Evolutionary conservation across 257 asterid species (phyloP), one percentile per base, ranked within the genome.

Genomic region (Anisodus acutangulus): DNA sequence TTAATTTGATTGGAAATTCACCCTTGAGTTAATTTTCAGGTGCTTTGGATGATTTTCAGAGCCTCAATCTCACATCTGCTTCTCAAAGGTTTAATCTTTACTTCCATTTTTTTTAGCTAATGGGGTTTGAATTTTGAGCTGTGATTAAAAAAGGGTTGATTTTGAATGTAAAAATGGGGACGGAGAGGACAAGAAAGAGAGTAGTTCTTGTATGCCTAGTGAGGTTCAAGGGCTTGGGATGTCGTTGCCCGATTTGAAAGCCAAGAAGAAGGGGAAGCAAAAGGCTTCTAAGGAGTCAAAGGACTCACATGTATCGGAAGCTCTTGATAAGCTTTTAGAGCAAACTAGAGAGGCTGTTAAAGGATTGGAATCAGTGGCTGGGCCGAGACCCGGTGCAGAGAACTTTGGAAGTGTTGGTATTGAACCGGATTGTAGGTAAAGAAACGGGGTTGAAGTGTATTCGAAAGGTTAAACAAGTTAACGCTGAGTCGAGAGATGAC

Each of bases 31-130:
- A 35, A 31, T 72, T 85, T 90, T 83, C 94, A 97, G 99, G 97
- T 88, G 98, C 99, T 89, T 89, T 97, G 93, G 98, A 95, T 94
- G 99, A 97, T 93, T 97, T 97, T 85, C 97, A 93, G 93, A 92
- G 80, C 89, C 95, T 95, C 88, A 93, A 95, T 88, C 94, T 97
- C 84, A 54, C 93, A 81, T 87, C 97, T 88, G 88, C 94, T 84
- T 90, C 93, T 76, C 98, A 88, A 89, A 93, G 97, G 99, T 93
- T 86, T 17, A 68, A 54, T 16, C 67, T 84, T 45, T 49, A n/a
- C 81, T 37, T 82, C 15, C 11, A 6, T 19, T 22, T 31, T 22
- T 31, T 53, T 59, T 3, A 63, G 35, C 39, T 81, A 10, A 43
- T 55, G 64, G 53, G 64, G 2, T 62, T 55, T 13, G 82, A 31